These are phyloP conservation scores for Aspergillus aculeatinus DNA, from an alignment of 2,329 filamentous ascomycete species.

Conservation along the genomic window DNA sequence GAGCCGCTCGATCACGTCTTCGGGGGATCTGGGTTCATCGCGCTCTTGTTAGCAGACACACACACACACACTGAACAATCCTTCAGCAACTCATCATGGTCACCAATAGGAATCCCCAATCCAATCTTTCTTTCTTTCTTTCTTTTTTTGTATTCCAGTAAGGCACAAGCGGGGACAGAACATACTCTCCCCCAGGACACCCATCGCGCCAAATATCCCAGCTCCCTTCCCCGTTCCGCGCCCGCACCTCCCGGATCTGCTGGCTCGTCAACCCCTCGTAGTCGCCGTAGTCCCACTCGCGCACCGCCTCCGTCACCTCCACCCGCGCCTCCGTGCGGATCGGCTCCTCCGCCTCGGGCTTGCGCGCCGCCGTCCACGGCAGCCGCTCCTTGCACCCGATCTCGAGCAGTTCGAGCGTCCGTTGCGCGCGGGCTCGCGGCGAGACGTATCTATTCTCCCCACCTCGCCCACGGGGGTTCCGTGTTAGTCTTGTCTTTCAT, in stretches of 20 bases:
- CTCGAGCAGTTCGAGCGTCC: constrained; percentile 84
- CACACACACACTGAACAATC: neutral
- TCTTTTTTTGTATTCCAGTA: too few species aligned
- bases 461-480: neutral
- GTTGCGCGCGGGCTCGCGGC: constrained; percentile 77
- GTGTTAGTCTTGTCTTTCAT: neutral
- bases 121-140: too few species aligned
- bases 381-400: constrained; percentile 67
- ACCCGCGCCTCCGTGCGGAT: constrained; percentile 31
- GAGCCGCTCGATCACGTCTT: constrained; percentile 69
- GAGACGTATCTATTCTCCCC: constrained; percentile 67
- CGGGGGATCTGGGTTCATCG: constrained; percentile 56
- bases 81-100: too few species aligned
- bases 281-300: constrained; percentile 85
- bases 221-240: constrained; percentile 55
- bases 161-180: constrained; percentile 18
- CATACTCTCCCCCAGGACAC: constrained; percentile 79
- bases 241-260: constrained; percentile 62
- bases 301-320: constrained; percentile 59
- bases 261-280: constrained; percentile 78
- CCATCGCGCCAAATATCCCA: constrained; percentile 94
- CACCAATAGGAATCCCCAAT: too few species aligned
- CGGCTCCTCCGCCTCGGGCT: constrained; percentile 32
- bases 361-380: constrained; percentile 61
- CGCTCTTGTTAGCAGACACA: neutral